These are phyloP conservation scores for Marasmius tenuissimus DNA, from an alignment of 1,284 basidiomycete species.

Conservation along the genomic window DNA sequence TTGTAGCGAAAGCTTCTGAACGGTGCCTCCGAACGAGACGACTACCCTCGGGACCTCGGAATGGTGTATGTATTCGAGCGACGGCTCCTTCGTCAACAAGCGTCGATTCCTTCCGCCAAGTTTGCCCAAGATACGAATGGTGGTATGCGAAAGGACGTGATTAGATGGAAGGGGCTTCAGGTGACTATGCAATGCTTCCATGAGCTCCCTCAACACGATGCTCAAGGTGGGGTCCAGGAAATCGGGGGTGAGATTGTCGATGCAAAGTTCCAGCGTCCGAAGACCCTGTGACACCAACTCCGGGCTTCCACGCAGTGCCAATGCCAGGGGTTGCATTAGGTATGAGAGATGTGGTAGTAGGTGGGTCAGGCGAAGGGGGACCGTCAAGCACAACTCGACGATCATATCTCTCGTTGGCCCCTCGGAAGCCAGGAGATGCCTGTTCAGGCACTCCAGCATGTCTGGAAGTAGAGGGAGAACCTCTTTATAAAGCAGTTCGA, in stretches of 20 bases:
- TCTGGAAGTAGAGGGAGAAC: constrained; percentile 95
- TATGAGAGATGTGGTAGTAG: constrained; percentile 94
- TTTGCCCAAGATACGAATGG: constrained; percentile 96
- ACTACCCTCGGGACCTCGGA: constrained; percentile 70
- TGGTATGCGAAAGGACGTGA: constrained; percentile 92
- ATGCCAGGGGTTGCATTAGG: constrained; percentile 94
- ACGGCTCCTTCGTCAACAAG: constrained; percentile 81
- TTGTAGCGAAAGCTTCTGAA: constrained; percentile 71
- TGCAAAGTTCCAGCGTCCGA: constrained; percentile 97
- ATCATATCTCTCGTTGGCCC: constrained; percentile 84
- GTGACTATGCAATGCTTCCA: constrained; percentile 91
- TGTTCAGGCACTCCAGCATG: constrained; percentile 94
- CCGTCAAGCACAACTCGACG: constrained; percentile 96
- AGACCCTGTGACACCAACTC: constrained; percentile 96
- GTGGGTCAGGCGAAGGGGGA: constrained; percentile 94
- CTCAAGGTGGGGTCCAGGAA: constrained; percentile 97
- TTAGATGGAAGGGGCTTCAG: constrained; percentile 90
- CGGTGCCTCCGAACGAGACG: constrained; percentile 74
- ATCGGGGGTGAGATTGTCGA: constrained; percentile 98
- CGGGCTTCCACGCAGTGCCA: constrained; percentile 85
- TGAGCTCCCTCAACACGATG: constrained; percentile 90
- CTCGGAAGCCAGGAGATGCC: constrained; percentile 84
- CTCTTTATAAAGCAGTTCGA: constrained; percentile 96
- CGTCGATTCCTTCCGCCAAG: constrained; percentile 94
- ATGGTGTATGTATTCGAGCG: constrained; percentile 71